phyloP scores from a whole-genome alignment of 2,329 filamentous ascomycete genomes.

The Fusarium nygamai region DNA sequence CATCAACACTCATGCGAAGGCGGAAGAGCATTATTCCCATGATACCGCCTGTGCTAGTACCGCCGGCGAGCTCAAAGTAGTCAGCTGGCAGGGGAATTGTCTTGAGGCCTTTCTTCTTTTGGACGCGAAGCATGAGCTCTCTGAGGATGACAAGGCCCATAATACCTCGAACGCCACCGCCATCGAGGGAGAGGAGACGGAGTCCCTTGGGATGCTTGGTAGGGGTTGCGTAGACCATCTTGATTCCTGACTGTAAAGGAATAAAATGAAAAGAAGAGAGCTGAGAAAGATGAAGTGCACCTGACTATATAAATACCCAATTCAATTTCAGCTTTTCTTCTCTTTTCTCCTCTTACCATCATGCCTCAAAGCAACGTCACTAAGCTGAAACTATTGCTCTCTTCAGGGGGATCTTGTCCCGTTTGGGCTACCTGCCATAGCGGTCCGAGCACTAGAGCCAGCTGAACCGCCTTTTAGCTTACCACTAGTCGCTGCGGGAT shows the following conservation, averaged over 20 bases:
- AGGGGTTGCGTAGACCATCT: neutral
- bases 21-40: slow-evolving; percentile 35
- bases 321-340: fast-evolving
- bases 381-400: neutral
- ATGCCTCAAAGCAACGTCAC: neutral
- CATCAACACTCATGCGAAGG: slow-evolving; percentile 26
- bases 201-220: slow-evolving; percentile 3
- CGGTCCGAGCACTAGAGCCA: neutral
- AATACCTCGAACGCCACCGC: slow-evolving; percentile 9
- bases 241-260: fast-evolving
- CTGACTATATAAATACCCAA: neutral
- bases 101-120: neutral
- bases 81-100: slow-evolving; percentile 5
- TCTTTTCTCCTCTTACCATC: neutral
- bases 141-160: slow-evolving; percentile 14
- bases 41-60: slow-evolving; percentile 33
- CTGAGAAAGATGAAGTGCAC: no score
- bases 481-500: neutral
- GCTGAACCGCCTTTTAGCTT: neutral
- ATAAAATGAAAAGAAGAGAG: neutral
- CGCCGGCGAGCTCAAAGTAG: slow-evolving; percentile 33
- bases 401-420: neutral
- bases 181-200: neutral
- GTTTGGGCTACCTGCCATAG: neutral
- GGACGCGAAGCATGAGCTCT: slow-evolving; percentile 6